A percentile compares a stretch with the other conserved stretches of the same genome.
These are phyloP conservation scores for Verruconis gallopava DNA, from an alignment of 2,329 filamentous ascomycete genomes.

Conservation along the genomic window DNA sequence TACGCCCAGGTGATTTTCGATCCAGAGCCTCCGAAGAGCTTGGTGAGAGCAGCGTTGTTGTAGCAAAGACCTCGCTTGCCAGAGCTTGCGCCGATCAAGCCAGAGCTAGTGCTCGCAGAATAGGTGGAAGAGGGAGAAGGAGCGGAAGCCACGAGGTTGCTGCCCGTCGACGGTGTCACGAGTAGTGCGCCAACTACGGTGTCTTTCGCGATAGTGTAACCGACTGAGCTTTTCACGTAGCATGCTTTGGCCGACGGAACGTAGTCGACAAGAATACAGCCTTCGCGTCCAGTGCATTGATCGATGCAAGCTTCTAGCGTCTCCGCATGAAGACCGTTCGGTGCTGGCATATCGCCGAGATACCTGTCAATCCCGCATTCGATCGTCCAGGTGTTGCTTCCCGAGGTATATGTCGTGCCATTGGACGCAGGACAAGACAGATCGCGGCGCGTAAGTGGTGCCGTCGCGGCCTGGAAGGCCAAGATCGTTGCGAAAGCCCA, in stretches of 20 bases:
- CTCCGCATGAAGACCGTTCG: conserved; percentile 1
- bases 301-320: conserved; percentile 1
- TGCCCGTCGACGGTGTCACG: neutral
- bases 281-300: neutral
- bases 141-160: neutral
- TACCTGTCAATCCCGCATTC: conserved; percentile 3
- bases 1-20: conserved; percentile 46
- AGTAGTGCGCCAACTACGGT: conserved; percentile 3
- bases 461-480: neutral
- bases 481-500: neutral
- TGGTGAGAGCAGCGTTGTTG: conserved; percentile 45
- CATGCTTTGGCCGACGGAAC: neutral
- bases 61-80: conserved; percentile 56
- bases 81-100: neutral
- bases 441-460: neutral
- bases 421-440: conserved; percentile 5
- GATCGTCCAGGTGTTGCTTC: neutral
- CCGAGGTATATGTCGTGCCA: neutral
- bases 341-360: conserved; percentile 7
- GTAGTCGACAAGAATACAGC: conserved; percentile 5
- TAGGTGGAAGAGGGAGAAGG: neutral
- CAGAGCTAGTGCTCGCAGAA: neutral
- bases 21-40: conserved; percentile 33
- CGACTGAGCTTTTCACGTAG: conserved; percentile 2
- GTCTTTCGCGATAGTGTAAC: neutral